Evolutionary conservation across 192 early-diverging fungal species (phyloP), one percentile per base, ranked within the genome.

Genomic region (Thamnidium elegans): DNA sequence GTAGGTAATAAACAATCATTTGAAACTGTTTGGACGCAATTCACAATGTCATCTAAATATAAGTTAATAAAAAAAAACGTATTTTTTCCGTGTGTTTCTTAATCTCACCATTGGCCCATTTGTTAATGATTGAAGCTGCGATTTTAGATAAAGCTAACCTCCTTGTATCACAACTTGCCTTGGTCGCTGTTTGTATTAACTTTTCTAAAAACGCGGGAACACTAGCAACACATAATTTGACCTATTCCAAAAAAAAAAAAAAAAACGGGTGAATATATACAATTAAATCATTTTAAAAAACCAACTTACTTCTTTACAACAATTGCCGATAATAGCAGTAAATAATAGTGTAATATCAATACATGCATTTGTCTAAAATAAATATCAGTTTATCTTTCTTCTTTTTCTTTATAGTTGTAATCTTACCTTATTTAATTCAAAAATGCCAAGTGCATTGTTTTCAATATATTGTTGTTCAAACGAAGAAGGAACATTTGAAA

Each of bases 321-420:
- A 64, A 19, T 73, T 73, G 30, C 66, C 61, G 48, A 70, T 42
- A 4, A 70, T 42, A 0, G 59, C 68, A 46, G 68, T 19, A 55
- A 70, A 70, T n/a, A 70, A 36, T 50, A 70, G 14, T 4, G 54
- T 70, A 6, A 70, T 70, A 17, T 70, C 68, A 19, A 21, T 45
- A 11, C 30, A 11, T 7, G 20, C 54, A 66, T 32, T 36, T 32
- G 15, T 11, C 36, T 34, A 50, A 36, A 7, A 48, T 15, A 23
- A 36, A 45, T 4, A 47, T 50, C n/a, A 23, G 5, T 39, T 39
- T 39, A 39, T 26, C 26, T 39, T 15, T 14, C 15, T 46, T 50
- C 0, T 19, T 19, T 20, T 62, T 1, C 21, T 13, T 43, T 15
- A 45, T 36, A 56, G 4, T 7, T 59, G 4, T 4, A 23, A 42